Base-by-base conservation (phyloP, 2,329 filamentous ascomycete species). In the Epichloe hybrida region DNA sequence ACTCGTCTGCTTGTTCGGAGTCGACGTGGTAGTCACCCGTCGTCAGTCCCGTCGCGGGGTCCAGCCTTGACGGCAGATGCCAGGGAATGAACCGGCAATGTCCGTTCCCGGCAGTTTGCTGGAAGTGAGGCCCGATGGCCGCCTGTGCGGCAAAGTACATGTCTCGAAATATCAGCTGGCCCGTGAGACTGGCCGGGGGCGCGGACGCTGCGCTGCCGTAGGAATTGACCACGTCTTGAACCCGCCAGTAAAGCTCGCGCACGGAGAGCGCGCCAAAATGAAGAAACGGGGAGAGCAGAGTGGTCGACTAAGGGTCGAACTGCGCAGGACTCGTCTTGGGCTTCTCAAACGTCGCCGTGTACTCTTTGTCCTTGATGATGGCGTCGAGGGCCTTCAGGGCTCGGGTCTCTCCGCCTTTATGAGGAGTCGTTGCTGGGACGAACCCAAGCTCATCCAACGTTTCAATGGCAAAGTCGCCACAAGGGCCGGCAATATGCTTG, bases 81-180 rank as follows among this genome's bases (percentile, higher is more conserved):
- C 86, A 90, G 4, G 84, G 84, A 13, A 90, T 78, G 64, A 89
- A 88, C n/a, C 84, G 75, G 39, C 79, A 83, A 55, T 83, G 68
- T 0, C 73, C 64, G 58, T 90, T 90, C 37, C 77, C 76, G 46
- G 76, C 69, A 1, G 82, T 83, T 58, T 86, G 83, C 1, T 68
- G 72, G 57, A 87, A 89, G 0, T 69, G 59, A 35, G 75, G 71
- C 0, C 85, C 85, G 1, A 88, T 68, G 0, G 77, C 74, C 1
- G 84, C 83, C 61, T 90, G 84, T 0, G 85, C 84, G 13, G 77
- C 84, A 58, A 90, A 89, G 65, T 89, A 90, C 86, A 90, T 90
- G 61, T 90, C 86, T 15, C 86, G 75, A 63, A 90, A 90, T 11
- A 88, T 70, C 1, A 90, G 66, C 58, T 90, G 86, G 3, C 86